Evolutionary conservation across 2,329 filamentous ascomycete genomes (phyloP).

Genomic region (Alternaria sp.): DNA sequence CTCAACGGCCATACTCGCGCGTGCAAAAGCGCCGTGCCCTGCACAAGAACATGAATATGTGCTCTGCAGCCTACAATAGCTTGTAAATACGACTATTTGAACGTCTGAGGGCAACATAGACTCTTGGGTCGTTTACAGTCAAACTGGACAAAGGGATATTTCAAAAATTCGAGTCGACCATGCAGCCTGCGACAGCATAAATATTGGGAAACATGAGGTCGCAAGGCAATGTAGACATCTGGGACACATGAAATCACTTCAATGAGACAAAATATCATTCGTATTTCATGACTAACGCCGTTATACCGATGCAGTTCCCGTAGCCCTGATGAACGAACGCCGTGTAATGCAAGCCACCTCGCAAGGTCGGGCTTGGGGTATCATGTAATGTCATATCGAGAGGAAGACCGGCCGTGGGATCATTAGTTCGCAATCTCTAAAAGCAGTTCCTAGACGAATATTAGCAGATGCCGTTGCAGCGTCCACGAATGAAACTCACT

Average conservation of each 20-base stretch:
- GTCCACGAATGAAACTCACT: constrained; percentile 40
- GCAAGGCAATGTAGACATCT: background rate
- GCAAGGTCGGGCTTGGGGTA: constrained; percentile 29
- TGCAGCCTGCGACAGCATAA: background rate
- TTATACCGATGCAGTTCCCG: constrained; percentile 12
- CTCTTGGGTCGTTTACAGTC: background rate
- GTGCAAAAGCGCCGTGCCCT: background rate
- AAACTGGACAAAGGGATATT: background rate
- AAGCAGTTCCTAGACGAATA: constrained; percentile 28
- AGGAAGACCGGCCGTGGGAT: constrained; percentile 27
- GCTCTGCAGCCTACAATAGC: background rate
- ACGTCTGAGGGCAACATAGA: background rate
- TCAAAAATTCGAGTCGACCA: background rate
- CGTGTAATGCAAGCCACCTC: constrained; percentile 32
- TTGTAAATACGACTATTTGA: background rate
- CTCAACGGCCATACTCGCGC: constrained; percentile 1
- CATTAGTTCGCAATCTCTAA: constrained; percentile 13
- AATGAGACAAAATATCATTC: background rate
- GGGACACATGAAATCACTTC: background rate
- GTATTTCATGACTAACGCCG: constrained; percentile 2
- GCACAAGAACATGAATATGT: background rate
- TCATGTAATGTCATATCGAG: constrained; percentile 36
- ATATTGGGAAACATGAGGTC: background rate
- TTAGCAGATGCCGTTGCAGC: background rate
- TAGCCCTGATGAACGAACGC: constrained; percentile 26